Base-by-base conservation (phyloP, 495 filamentous ascomycete species). In the Neurospora sp. region DNA sequence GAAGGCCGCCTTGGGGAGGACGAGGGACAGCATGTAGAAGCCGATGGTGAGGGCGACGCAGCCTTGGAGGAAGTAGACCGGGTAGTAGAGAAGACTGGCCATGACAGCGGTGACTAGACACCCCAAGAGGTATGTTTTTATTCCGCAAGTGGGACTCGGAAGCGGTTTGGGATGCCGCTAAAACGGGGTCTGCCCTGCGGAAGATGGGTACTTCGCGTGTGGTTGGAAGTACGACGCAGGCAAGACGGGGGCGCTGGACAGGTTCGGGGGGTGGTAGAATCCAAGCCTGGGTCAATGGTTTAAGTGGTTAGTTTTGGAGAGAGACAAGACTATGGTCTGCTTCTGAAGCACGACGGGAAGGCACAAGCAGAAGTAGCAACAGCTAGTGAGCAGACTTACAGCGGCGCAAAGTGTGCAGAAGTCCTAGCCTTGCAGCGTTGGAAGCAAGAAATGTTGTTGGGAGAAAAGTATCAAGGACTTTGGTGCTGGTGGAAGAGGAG, bases 1-100 rank as follows among this genome's bases (percentile, higher is more conserved):
- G 82, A 94, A 97, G 73, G 85, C 87, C 31, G 87, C 87, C 70
- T 82, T 83, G 61, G 88, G 86, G 16, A 90, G 78, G 71, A 88
- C 83, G 59, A 83, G 75, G 20, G 85, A 84, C 59, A 92, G 79
- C 75, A 88, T 83, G 76, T 85, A 84, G 83, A 91, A 81, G 72
- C 86, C 85, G 48, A 90, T 81, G 22, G 86, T 89, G 68, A 89
- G 81, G 65, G 85, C 88, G 74, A 86, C 81, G 73, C 87, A 91
- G 48, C 86, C 82, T 73, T 81, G 86, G 78, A 90, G 83, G 75
- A 90, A 82, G 81, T 88, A 87, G 74, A 81, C 81, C 69, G 89
- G 59, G 78, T 81, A 83, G 45, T 76, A 75, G 69, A 82, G 74
- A 59, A 86, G 70, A 68, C 74, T 53, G 69, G 78, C 77, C 80